Conservation (phyloP, 352 stramenopile species). For the Phytophthora colocasiae region DNA sequence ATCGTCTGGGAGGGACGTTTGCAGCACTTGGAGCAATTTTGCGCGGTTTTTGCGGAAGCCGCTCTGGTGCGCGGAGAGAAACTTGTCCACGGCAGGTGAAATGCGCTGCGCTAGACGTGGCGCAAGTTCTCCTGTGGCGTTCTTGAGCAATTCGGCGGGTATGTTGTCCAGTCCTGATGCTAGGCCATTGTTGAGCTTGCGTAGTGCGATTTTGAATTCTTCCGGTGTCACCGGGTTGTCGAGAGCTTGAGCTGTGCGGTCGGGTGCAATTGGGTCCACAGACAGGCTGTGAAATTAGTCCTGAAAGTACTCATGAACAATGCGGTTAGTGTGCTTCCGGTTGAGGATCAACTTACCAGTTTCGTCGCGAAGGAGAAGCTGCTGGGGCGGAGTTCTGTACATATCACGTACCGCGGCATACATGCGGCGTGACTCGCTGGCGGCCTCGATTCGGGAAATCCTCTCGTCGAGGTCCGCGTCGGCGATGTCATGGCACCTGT, state of each 20-base stretch:
- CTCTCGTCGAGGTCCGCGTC: background rate
- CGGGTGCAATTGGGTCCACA: no score
- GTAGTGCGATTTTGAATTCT: background rate
- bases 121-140: background rate
- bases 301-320: no score
- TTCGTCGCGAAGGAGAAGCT: no score
- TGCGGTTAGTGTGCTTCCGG: no score
- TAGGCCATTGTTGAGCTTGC: background rate
- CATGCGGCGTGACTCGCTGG: no score
- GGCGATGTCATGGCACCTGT: background rate
- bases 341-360: no score
- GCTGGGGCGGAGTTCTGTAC: background rate
- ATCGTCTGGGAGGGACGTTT: background rate
- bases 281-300: no score
- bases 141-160: conserved; percentile 12
- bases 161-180: conserved; percentile 1
- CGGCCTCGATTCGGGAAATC: background rate
- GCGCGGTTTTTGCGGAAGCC: background rate
- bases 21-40: no score
- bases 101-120: background rate
- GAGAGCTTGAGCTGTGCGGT: no score
- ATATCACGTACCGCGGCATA: background rate
- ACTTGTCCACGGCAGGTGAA: background rate
- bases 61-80: background rate
- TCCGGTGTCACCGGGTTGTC: background rate